Evolutionary conservation across 176 grass and related monocot genomes (phyloP).

Genomic region (Eremochloa ophiuroides): DNA sequence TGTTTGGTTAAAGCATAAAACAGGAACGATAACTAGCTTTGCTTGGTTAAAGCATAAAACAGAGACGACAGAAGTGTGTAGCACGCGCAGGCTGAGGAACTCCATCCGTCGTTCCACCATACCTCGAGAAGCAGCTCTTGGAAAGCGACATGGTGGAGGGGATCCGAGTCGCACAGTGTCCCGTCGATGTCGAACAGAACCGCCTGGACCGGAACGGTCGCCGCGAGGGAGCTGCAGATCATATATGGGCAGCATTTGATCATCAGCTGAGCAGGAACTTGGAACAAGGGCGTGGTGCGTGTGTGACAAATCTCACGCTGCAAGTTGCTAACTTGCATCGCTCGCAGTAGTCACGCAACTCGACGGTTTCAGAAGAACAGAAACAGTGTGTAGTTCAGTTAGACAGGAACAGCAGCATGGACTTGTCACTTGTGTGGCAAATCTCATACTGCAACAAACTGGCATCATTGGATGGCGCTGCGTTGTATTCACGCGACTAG

Average conservation of each 20-base stretch:
- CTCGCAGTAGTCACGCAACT: neutral
- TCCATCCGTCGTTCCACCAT: neutral
- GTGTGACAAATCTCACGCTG: neutral
- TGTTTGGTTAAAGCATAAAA: neutral
- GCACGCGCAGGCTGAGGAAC: neutral
- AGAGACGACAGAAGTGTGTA: neutral
- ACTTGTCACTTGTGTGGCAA: too few relatives aligned
- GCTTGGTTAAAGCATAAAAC: too few relatives aligned
- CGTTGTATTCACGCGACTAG: neutral
- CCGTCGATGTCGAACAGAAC: constrained; percentile 92
- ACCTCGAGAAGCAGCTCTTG: constrained; percentile 81
- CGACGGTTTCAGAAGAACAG: neutral
- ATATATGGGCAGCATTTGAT: neutral
- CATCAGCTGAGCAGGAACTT: neutral
- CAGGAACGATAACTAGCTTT: too few relatives aligned
- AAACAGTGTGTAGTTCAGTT: neutral
- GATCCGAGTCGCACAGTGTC: constrained; percentile 85
- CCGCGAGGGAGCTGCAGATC: constrained; percentile 44
- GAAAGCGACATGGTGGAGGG: constrained; percentile 80
- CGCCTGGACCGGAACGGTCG: constrained; percentile 64
- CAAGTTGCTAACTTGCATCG: neutral
- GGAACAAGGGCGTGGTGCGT: neutral
- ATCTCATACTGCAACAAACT: neutral
- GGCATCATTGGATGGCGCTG: neutral
- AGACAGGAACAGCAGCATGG: too few relatives aligned